A percentile compares a stretch with the other conserved stretches of the same genome.
Conservation (phyloP, 2,329 filamentous ascomycete species). For the Aureobasidium namibiae region DNA sequence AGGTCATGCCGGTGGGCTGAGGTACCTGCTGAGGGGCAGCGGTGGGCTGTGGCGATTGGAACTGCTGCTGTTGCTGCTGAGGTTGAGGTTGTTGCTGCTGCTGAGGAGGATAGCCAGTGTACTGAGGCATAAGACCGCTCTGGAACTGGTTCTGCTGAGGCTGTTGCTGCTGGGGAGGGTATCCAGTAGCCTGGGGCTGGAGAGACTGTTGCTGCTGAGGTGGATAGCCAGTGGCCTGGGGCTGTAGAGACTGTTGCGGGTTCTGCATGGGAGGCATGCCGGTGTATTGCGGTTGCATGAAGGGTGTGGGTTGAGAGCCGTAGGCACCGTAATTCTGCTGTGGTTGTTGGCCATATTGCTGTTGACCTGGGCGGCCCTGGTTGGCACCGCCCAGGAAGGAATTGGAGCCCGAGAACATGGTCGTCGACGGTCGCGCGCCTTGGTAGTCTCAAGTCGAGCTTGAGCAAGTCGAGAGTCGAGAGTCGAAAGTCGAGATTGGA, state of each 20-base stretch:
- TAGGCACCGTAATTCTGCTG: conserved; percentile 33
- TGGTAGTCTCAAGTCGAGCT: no score
- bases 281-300: conserved; percentile 60
- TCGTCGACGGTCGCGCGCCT: conserved; percentile 14
- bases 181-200: conserved; percentile 39
- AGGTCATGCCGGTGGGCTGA: conserved; percentile 54
- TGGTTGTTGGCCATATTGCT: conserved; percentile 35
- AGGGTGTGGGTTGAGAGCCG: conserved; percentile 47
- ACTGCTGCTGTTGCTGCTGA: conserved; percentile 34
- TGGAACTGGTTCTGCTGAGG: conserved; percentile 25
- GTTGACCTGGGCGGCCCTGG: conserved; percentile 59
- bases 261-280: conserved; percentile 31
- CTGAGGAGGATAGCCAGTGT: not conserved
- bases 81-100: conserved; percentile 17
- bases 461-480: not conserved
- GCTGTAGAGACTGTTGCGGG: conserved; percentile 36
- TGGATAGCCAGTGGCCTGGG: conserved; percentile 27
- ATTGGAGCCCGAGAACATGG: conserved; percentile 87
- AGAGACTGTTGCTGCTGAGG: conserved; percentile 21
- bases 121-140: not conserved
- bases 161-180: conserved; percentile 35
- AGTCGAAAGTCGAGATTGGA: not conserved
- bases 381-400: conserved; percentile 74
- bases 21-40: conserved; percentile 42
- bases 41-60: conserved; percentile 27